Evolutionary conservation across 1,284 basidiomycete genomes (phyloP).

Genomic region (Cutaneotrichosporon sp.): DNA sequence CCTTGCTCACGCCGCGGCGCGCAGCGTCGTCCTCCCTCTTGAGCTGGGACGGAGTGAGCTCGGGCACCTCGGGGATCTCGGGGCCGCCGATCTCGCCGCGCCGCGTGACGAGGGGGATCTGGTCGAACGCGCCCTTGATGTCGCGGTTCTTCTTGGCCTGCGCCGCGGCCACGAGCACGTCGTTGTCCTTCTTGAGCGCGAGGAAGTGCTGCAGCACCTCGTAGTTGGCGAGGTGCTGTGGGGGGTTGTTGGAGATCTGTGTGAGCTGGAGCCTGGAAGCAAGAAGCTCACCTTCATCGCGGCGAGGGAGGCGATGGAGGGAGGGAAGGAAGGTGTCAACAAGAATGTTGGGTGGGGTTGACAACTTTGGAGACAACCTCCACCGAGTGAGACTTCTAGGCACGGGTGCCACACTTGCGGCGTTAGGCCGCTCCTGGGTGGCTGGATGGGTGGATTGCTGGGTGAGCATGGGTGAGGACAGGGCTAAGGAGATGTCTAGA

Average conservation of each 20-base stretch:
- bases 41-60: constrained; percentile 48
- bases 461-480: too few relatives aligned
- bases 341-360: not conserved
- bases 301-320: not conserved
- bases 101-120: constrained; percentile 13
- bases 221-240: constrained; percentile 79
- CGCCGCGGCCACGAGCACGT: constrained; percentile 67
- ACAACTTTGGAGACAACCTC: constrained; percentile 2
- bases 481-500: too few relatives aligned
- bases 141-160: constrained; percentile 45
- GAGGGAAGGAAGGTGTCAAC: constrained; percentile 1
- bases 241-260: constrained; percentile 73
- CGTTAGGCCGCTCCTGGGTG: not conserved
- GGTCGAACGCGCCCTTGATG: constrained; percentile 14
- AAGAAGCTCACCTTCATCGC: constrained; percentile 21
- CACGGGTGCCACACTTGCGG: not conserved
- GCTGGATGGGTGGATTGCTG: not conserved
- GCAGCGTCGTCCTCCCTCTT: constrained; percentile 55
- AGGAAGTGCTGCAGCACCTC: constrained; percentile 80
- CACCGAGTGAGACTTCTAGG: not conserved
- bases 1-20: constrained; percentile 63
- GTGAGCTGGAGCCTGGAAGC: not conserved
- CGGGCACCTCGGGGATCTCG: constrained; percentile 45
- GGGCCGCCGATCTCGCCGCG: constrained; percentile 15
- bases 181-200: constrained; percentile 65